Evolutionary conservation across 2,329 filamentous ascomycete genomes (phyloP).

Genomic region (Capronia coronata): DNA sequence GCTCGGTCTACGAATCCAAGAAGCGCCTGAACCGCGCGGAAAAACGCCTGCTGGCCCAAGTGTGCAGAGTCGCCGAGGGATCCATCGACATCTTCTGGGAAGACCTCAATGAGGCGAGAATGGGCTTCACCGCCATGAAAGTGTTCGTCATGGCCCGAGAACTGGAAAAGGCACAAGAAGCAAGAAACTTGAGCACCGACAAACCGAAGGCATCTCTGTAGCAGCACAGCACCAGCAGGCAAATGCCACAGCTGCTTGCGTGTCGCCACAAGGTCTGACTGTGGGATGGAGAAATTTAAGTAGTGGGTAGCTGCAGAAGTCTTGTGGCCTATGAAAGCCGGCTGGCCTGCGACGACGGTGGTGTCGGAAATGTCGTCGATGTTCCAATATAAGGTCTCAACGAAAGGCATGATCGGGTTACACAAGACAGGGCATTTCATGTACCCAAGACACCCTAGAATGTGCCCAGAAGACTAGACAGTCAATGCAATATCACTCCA

Average conservation of each 20-base stretch:
- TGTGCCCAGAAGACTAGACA: no score
- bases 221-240: background rate
- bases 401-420: no score
- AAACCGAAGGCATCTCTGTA: background rate
- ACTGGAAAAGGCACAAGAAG: slow-evolving; percentile 10
- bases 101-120: slow-evolving; percentile 3
- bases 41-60: slow-evolving; percentile 6
- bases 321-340: no score
- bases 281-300: no score
- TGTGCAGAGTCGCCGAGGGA: slow-evolving; percentile 11
- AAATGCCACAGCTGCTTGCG: background rate
- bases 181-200: background rate
- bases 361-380: no score
- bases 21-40: slow-evolving; percentile 9
- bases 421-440: no score
- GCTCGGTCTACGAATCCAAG: slow-evolving; percentile 5
- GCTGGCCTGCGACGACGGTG: no score
- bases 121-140: slow-evolving; percentile 14
- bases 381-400: no score
- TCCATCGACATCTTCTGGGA: slow-evolving; percentile 20
- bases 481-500: no score
- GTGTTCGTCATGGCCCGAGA: slow-evolving; percentile 20
- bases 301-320: no score
- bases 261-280: no score
- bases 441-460: no score